A percentile compares a stretch with the other conserved stretches of the same genome.
phyloP scores from a whole-genome alignment of 441 rosid species.

The Flueggea neowawraea region DNA sequence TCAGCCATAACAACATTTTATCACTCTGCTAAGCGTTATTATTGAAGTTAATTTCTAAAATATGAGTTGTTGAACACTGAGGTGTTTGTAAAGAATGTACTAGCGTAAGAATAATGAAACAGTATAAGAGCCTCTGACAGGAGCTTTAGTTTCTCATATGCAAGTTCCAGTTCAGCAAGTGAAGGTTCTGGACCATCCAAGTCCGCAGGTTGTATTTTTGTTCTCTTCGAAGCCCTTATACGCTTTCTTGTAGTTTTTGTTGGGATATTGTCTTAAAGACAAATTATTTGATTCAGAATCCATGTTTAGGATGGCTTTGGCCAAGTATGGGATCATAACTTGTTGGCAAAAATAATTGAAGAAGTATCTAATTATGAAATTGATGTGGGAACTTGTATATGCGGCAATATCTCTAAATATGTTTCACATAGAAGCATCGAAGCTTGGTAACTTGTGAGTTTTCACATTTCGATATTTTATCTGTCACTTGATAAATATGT shows the following conservation, averaged over 20 bases:
- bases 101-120: too few relatives aligned
- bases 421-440: conserved; percentile 42
- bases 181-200: conserved; percentile 63
- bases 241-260: conserved; percentile 2
- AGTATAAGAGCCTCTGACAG: too few relatives aligned
- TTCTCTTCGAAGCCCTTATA: background rate
- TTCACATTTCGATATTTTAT: background rate
- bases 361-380: conserved; percentile 44
- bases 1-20: background rate
- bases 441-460: conserved; percentile 80
- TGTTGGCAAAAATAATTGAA: conserved; percentile 51
- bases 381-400: conserved; percentile 41
- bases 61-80: too few relatives aligned
- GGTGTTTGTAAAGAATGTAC: too few relatives aligned
- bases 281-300: conserved; percentile 5
- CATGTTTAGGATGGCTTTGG: conserved; percentile 74
- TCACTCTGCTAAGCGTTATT: too few relatives aligned
- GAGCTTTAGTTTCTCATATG: conserved; percentile 11
- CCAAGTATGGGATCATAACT: conserved; percentile 55
- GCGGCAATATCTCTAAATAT: conserved; percentile 50
- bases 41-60: too few relatives aligned
- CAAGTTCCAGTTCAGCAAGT: conserved; percentile 63
- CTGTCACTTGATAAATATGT: too few relatives aligned
- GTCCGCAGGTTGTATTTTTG: conserved; percentile 49
- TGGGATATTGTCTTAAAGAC: conserved; percentile 5